Percentiles rank a stretch among this genome's conserved stretches.
These are phyloP conservation scores for Citrus australasica DNA, from an alignment of 345 rosid species.

Conservation along the genomic window DNA sequence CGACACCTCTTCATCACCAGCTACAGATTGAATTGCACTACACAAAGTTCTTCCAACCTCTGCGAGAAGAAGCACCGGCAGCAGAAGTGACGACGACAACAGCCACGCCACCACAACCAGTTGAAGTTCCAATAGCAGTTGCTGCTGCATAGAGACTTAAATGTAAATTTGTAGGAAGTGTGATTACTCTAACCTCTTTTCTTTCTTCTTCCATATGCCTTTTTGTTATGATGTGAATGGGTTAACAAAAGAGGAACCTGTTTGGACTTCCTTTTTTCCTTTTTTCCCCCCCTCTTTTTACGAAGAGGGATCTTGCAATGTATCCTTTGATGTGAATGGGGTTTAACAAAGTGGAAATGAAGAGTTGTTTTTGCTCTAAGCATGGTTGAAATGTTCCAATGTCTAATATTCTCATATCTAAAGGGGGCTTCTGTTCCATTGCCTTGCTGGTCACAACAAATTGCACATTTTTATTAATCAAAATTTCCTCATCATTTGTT, in stretches of 20 bases:
- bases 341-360: slow-evolving; percentile 9
- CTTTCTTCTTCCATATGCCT: slow-evolving; percentile 1
- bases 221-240: slow-evolving; percentile 20
- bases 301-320: neutral
- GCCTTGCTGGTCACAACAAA: neutral
- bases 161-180: slow-evolving; percentile 41
- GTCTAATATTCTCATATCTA: neutral
- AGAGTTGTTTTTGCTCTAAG: slow-evolving; percentile 14
- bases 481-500: too few relatives aligned
- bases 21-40: slow-evolving; percentile 90
- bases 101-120: neutral
- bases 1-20: slow-evolving; percentile 73
- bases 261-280: neutral
- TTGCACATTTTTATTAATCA: neutral
- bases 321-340: slow-evolving; percentile 6
- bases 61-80: slow-evolving; percentile 19
- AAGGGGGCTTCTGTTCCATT: neutral
- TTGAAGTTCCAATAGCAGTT: slow-evolving; percentile 25
- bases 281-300: neutral
- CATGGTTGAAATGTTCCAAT: neutral
- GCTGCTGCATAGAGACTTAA: slow-evolving; percentile 20
- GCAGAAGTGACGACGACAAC: slow-evolving; percentile 8
- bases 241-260: slow-evolving; percentile 29
- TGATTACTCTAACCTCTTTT: slow-evolving; percentile 33
- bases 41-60: slow-evolving; percentile 37